These are phyloP conservation scores for Emmonsiellopsis sp. DNA, from an alignment of 2,329 filamentous ascomycete genomes.

Conservation along the genomic window DNA sequence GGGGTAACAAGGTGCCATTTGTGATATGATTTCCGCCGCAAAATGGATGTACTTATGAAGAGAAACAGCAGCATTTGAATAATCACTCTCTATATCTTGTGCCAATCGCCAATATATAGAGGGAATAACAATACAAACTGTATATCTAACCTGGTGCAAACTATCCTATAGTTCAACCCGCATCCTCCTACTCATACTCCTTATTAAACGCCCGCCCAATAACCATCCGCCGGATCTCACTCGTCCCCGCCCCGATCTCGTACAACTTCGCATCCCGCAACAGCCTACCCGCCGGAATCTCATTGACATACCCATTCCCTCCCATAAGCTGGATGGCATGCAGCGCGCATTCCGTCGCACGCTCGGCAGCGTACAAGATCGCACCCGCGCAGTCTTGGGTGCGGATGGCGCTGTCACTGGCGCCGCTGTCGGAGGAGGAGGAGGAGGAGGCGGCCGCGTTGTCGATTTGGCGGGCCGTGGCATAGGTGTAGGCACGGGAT, in stretches of 20 bases:
- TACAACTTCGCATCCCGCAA: constrained; percentile 75
- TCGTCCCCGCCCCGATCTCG: constrained; percentile 94
- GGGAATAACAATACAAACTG: too few species aligned
- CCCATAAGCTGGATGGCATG: constrained; percentile 63
- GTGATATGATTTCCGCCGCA: too few species aligned
- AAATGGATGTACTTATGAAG: too few species aligned
- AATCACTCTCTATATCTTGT: too few species aligned
- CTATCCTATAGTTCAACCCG: background rate
- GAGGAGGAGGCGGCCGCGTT: constrained; percentile 48
- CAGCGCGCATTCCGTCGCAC: constrained; percentile 71
- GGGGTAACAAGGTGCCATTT: too few species aligned
- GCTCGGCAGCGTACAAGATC: constrained; percentile 85
- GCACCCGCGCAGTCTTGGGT: constrained; percentile 93
- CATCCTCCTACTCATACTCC: constrained; percentile 44
- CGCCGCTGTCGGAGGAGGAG: too few species aligned
- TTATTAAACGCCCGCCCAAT: constrained; percentile 89
- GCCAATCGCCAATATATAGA: too few species aligned
- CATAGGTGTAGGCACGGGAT: constrained; percentile 77
- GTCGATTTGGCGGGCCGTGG: constrained; percentile 70
- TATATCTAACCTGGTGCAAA: too few species aligned
- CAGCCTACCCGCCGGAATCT: constrained; percentile 81
- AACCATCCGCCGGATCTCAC: constrained; percentile 87
- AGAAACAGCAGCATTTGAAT: too few species aligned
- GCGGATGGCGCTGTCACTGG: constrained; percentile 42
- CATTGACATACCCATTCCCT: constrained; percentile 92